Evolutionary conservation across 2,329 filamentous ascomycete species (phyloP).

Genomic region (Fusarium liriodendri): DNA sequence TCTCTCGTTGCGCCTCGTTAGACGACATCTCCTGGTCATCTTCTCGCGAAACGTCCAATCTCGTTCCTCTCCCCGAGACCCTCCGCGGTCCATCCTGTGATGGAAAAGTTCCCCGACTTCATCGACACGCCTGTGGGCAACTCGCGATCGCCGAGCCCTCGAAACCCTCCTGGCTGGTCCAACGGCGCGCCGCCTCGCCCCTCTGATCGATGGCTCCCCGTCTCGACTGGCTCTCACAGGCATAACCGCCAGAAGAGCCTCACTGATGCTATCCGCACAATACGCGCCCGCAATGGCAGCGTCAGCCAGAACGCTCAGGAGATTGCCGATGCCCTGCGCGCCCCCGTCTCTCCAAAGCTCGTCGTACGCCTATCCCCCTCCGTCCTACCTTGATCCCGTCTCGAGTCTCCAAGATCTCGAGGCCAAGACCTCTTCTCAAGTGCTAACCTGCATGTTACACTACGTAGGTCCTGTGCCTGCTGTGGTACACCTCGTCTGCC

Average conservation of each 20-base stretch:
- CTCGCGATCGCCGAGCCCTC: constrained; percentile 43
- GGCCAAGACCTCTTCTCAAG: constrained; percentile 3
- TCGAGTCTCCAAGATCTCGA: constrained; percentile 16
- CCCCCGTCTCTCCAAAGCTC: constrained; percentile 87
- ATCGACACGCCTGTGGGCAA: constrained; percentile 55
- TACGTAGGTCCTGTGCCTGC: constrained; percentile 79
- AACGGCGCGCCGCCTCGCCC: constrained; percentile 45
- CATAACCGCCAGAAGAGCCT: constrained; percentile 87
- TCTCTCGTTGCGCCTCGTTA: neutral
- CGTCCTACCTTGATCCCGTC: constrained; percentile 3
- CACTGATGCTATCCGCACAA: constrained; percentile 86
- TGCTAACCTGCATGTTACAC: constrained; percentile 44
- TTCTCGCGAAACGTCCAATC: neutral
- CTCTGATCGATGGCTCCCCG: constrained; percentile 45
- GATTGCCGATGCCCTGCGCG: constrained; percentile 89
- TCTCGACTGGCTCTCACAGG: constrained; percentile 52
- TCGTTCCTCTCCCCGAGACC: constrained; percentile 2
- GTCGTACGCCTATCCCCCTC: constrained; percentile 69
- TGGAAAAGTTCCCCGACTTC: constrained; percentile 70
- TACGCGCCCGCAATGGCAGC: constrained; percentile 83
- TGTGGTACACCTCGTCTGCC: constrained; percentile 97
- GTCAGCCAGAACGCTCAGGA: constrained; percentile 94
- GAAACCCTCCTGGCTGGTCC: constrained; percentile 40
- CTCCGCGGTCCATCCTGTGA: constrained; percentile 37
- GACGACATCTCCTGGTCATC: neutral